Percentiles rank a stretch among this genome's conserved stretches.
Conservation (phyloP, 495 filamentous ascomycete species). For the Aspergillus carlsbadensis region DNA sequence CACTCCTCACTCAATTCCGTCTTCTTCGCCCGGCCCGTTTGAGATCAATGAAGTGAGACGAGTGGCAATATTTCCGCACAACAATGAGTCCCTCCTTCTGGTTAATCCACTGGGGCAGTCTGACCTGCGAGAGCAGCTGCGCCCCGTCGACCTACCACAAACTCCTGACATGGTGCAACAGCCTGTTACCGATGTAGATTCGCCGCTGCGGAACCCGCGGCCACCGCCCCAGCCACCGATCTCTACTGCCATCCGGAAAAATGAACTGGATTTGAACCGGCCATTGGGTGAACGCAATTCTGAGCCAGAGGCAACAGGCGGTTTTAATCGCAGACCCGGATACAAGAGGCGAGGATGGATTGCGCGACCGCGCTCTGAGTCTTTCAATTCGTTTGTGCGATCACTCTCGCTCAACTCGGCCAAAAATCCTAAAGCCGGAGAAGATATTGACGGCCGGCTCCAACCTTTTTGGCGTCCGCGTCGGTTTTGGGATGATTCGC, state of each 20-base stretch:
- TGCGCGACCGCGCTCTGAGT: conserved; percentile 58
- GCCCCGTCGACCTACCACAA: conserved; percentile 23
- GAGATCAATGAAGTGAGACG: conserved; percentile 73
- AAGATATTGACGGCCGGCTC: conserved; percentile 54
- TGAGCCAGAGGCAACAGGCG: conserved; percentile 38
- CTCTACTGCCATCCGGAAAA: conserved; percentile 64
- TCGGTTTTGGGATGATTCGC: conserved; percentile 66
- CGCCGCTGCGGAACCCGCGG: conserved; percentile 74
- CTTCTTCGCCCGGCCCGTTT: conserved; percentile 50
- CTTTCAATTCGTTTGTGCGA: conserved; percentile 37
- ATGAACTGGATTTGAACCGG: conserved; percentile 1
- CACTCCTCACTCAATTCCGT: conserved; percentile 48
- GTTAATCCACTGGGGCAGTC: conserved; percentile 63
- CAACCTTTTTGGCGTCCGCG: conserved; percentile 83
- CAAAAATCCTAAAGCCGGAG: conserved; percentile 43
- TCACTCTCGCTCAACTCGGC: conserved; percentile 46
- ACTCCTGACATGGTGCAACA: conserved; percentile 33
- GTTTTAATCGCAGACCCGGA: conserved; percentile 47
- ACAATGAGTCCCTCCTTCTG: conserved; percentile 77
- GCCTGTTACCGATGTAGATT: conserved; percentile 53
- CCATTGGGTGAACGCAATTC: conserved; percentile 38
- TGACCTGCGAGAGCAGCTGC: conserved; percentile 21
- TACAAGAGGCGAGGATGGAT: conserved; percentile 59
- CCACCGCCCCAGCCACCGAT: conserved; percentile 67
- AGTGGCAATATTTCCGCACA: conserved; percentile 80